phyloP scores from a whole-genome alignment of 1,284 basidiomycete genomes.

The Microbotryomycetes sp. region DNA sequence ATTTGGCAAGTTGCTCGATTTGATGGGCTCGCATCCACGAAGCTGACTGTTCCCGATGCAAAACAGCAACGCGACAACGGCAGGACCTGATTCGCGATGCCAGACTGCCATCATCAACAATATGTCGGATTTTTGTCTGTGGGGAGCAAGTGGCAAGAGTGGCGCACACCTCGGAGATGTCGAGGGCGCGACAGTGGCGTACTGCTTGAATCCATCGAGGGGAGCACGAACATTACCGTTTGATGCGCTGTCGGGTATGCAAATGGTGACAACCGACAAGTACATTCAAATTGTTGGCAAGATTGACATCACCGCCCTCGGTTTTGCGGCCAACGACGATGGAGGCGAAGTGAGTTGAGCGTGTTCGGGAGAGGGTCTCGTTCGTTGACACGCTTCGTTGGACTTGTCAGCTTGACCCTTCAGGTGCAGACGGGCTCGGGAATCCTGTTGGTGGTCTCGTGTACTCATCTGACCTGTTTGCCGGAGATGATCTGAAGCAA shows the following conservation, averaged over 20 bases:
- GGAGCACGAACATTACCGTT: not conserved
- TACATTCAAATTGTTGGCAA: not conserved
- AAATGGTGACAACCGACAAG: not conserved
- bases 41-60: too few relatives aligned
- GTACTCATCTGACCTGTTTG: slow-evolving; percentile 14
- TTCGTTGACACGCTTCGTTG: too few relatives aligned
- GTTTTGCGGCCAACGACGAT: not conserved
- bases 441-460: slow-evolving; percentile 37
- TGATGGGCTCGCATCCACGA: too few relatives aligned
- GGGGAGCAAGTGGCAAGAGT: not conserved
- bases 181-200: not conserved
- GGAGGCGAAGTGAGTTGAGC: too few relatives aligned
- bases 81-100: not conserved
- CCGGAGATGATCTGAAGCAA: not conserved
- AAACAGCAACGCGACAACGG: not conserved
- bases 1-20: not conserved
- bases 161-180: not conserved
- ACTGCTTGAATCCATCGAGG: not conserved
- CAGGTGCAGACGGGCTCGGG: slow-evolving; percentile 43
- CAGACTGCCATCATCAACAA: not conserved
- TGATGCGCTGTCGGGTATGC: not conserved
- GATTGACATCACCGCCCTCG: not conserved
- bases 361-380: too few relatives aligned
- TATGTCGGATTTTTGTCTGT: not conserved
- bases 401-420: slow-evolving; percentile 49